Base-by-base conservation (phyloP, 140 eudicot species). In the Oenanthe javanica region DNA sequence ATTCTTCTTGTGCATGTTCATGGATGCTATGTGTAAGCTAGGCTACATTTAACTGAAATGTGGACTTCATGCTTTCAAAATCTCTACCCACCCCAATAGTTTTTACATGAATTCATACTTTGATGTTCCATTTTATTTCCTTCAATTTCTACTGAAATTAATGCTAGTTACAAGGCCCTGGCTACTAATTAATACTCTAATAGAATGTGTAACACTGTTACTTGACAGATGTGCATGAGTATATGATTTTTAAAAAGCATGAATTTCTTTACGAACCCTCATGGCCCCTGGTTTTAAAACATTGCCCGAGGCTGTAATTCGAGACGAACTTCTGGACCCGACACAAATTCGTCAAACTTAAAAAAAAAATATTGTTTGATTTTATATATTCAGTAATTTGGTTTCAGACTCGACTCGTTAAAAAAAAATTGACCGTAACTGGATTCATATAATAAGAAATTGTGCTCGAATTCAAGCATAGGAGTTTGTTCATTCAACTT, bases 11-110 rank as follows among this genome's bases (percentile, higher is more conserved):
- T 70, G 47, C 47, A 70, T 70, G 19, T 69, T 69, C 2, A 69
- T 69, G 36, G 46, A 7, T 36, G 46, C 47, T 31, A 38, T 40
- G 27, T 13, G 43, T 14, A 23, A 16, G n/a, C n/a, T n/a, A n/a
- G 31, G 3, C 45, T 72, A 45, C 18, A 46, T 45, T 73, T n/a
- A 1, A 49, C 46, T 2, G 50, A 45, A 45, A 8, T 73, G 54
- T 45, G 54, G 54, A 73, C 16, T 74, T 74, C 40, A 74, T 74
- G 77, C 21, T 74, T 74, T 46, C 19, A 45, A 7, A 72, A 49
- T n/a, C 59, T 46, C 27, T 25, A 8, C 9, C 1, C 16, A 19
- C 27, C 50, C 19, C 16, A 43, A 23, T 21, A 43, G 48, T 43
- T 72, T 19, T 6, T 10, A 43, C 77, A 40, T 40, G 50, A 72